Evolutionary conservation across 2,329 filamentous ascomycete species (phyloP), one percentile per base, ranked within the genome.

Genomic region (Trichoderma lentiforme): DNA sequence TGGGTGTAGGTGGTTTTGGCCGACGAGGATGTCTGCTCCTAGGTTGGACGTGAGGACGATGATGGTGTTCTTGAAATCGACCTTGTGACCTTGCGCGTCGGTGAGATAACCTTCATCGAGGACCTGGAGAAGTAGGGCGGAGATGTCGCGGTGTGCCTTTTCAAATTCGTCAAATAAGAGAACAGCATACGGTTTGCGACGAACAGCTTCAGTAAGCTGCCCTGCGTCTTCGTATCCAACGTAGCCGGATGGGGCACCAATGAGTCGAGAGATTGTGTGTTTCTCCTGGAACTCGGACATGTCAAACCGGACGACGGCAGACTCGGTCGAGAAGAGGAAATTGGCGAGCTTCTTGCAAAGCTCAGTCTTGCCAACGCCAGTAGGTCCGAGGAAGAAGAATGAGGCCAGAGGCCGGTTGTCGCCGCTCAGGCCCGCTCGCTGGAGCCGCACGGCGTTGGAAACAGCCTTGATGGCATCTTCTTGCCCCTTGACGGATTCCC

Each of bases 201-300:
- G 90, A 3, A 99, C 94, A 5, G 95, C 95, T 83, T 99, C 96
- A 1, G 96, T 98, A 12, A 99, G 87, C 82, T 98, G 96, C 0
- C 96, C 96, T 4, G 95, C 95, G 78, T 98, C 96, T 61, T 99
- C 96, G 79, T 98, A 98, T 11, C 96, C 96, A 30, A 98, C 93
- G 78, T 98, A 98, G 26, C 95, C 95, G 6, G 96, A 95, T 0
- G 96, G 96, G 3, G 93, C 92, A 58, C 96, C 96, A 75, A 98
- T 98, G 36, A 98, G 88, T 21, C 95, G 89, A 32, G 93, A 97
- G 71, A 98, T 93, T 4, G 96, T 98, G 79, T 98, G 95, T 81
- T 97, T 97, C 80, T 98, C 96, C 79, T 97, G 94, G 80, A 98
- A 98, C 79, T 99, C 96, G 77, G 91, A 93, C 96, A 98, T 98